These are phyloP conservation scores for Auricularia sp. DNA, from an alignment of 768 basidiomycete genomes.

Conservation along the genomic window DNA sequence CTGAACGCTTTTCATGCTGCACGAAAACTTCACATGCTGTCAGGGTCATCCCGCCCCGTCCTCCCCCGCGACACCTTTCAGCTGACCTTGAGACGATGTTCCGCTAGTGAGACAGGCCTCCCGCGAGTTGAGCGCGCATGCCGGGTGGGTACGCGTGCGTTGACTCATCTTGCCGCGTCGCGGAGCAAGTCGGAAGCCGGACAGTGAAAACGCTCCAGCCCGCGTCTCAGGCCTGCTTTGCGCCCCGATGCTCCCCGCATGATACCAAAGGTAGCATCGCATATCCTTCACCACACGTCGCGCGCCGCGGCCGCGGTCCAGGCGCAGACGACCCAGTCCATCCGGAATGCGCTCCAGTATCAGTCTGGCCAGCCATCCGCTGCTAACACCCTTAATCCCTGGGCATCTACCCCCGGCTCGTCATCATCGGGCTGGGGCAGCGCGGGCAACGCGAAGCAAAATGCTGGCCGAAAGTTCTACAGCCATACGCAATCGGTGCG, in stretches of 20 bases:
- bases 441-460: constrained; percentile 63
- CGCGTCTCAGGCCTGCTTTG: not conserved
- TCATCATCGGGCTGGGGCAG: constrained; percentile 42
- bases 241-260: constrained; percentile 26
- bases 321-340: constrained; percentile 53
- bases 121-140: not conserved
- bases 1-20: too few relatives aligned
- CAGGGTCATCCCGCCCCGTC: too few relatives aligned
- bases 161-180: not conserved
- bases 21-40: too few relatives aligned
- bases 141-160: not conserved
- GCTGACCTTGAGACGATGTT: too few relatives aligned
- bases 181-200: not conserved
- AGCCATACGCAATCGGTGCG: constrained; percentile 50
- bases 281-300: constrained; percentile 63
- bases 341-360: constrained; percentile 69
- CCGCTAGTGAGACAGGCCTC: too few relatives aligned
- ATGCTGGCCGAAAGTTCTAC: constrained; percentile 63
- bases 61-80: too few relatives aligned
- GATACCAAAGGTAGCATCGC: constrained; percentile 79
- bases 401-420: constrained; percentile 20
- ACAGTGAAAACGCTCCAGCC: not conserved
- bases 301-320: constrained; percentile 71
- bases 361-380: constrained; percentile 22
- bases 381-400: constrained; percentile 33